Conservation (phyloP, 371 early-diverging fungal species). For the Polyrhizophydium stewartii region DNA sequence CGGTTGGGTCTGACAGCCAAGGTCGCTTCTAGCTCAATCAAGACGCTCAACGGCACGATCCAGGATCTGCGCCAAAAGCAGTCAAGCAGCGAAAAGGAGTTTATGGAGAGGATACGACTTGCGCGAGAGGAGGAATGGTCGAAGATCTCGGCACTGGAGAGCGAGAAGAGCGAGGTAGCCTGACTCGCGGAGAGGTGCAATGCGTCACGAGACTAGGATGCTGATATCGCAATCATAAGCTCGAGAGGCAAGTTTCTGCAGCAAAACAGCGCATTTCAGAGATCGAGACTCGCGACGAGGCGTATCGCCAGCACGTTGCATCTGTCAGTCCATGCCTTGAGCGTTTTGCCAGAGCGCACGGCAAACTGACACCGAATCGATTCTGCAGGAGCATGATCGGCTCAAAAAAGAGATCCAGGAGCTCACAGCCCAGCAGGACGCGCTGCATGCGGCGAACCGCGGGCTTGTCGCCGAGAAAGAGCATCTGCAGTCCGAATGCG, state of each 20-base stretch:
- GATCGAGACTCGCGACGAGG: constrained; percentile 5
- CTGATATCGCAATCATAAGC: background rate
- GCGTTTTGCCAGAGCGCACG: too few relatives aligned
- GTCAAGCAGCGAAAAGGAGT: constrained; percentile 20
- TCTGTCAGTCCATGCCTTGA: too few relatives aligned
- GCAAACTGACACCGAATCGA: too few relatives aligned
- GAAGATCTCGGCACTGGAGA: constrained; percentile 20
- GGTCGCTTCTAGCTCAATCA: constrained; percentile 10
- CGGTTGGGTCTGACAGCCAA: background rate
- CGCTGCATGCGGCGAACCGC: background rate
- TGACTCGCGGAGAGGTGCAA: background rate
- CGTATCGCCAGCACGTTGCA: background rate
- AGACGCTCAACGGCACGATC: constrained; percentile 14
- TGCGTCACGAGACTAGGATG: background rate
- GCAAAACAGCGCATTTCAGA: constrained; percentile 11
- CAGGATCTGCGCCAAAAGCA: constrained; percentile 14
- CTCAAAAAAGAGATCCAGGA: constrained; percentile 14
- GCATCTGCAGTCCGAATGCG: background rate
- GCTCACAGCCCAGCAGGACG: background rate
- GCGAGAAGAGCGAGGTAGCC: constrained; percentile 24
- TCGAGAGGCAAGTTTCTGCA: constrained; percentile 15
- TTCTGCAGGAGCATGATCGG: constrained; percentile 8
- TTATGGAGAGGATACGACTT: constrained; percentile 18
- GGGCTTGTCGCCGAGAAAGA: constrained; percentile 11
- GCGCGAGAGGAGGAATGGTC: constrained; percentile 38